Base-by-base conservation (phyloP, 306 rosid genomes). In the Calophaca sinica region DNA sequence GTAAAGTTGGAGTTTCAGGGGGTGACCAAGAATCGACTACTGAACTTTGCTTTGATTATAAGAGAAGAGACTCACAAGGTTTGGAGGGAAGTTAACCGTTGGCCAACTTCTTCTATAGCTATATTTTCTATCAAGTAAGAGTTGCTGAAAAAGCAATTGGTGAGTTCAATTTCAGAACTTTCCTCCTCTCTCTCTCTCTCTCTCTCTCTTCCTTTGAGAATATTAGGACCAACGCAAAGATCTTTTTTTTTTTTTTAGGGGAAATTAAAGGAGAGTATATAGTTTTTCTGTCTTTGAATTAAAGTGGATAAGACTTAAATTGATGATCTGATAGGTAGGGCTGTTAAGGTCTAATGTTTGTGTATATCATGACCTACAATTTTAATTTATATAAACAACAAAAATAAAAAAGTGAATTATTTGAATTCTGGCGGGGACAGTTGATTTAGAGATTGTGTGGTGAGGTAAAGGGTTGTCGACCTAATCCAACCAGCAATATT, bases 81-180 rank as follows among this genome's bases (percentile, higher is more conserved):
- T 86, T 68, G 90, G 88, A 80, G 84, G 88, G 86, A 89, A 79
- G 87, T 77, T 79, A 91, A 90, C 96, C 80, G 93, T 85, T 91
- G 86, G 98, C 94, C 97, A 91, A 94, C 92, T 81, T 89, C 88
- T 54, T 72, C 82, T 58, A 52, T 64, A 62, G 79, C 82, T 84
- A 61, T 80, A 81, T 71, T 84, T 87, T 84, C 77, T 89, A 81
- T 79, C 28, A 80, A 87, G 86, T 13, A 87, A 93, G 96, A 87
- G 87, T 84, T 78, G 87, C 80, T 85, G 82, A 87, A 79, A 87
- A 75, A 82, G 85, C 85, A 60, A 70, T 80, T 51, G 35, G 29
- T 75, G 15, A 60, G 49, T 82, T 84, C 86, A 73, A 67, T 78
- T 77, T 84, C 74, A 77, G 75, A 79, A 52, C 62, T 62, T 73